phyloP scores from a whole-genome alignment of 805 yeast genomes.

The Lipomyces sp. region DNA sequence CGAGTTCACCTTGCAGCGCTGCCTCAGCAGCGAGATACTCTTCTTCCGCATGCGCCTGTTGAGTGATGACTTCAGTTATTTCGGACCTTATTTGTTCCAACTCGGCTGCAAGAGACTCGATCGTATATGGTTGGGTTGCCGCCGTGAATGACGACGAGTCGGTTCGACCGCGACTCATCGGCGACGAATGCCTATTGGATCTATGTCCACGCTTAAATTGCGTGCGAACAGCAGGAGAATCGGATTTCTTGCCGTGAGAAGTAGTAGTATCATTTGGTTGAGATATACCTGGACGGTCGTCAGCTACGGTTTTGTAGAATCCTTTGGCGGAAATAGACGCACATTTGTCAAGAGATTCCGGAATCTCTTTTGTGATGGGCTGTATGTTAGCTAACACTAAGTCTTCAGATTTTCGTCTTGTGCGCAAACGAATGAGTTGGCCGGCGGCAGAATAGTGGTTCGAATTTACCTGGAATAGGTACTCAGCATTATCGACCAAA shows the following conservation, averaged over 20 bases:
- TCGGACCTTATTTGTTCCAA: constrained; percentile 46
- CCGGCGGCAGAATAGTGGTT: constrained; percentile 38
- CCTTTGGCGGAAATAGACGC: not conserved
- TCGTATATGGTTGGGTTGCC: constrained; percentile 42
- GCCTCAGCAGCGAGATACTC: constrained; percentile 42
- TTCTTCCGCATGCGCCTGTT: constrained; percentile 40
- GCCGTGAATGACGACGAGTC: constrained; percentile 34
- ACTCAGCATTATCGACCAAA: not conserved
- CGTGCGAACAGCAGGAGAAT: constrained; percentile 21
- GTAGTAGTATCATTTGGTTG: not conserved
- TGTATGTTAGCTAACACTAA: constrained; percentile 38
- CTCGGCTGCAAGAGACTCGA: constrained; percentile 46
- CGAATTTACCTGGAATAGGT: constrained; percentile 29
- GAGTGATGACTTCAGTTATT: constrained; percentile 41
- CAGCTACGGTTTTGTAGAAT: not conserved
- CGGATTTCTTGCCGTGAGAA: constrained; percentile 3
- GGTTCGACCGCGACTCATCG: constrained; percentile 18
- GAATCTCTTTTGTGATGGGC: constrained; percentile 27
- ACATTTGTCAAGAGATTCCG: constrained; percentile 6
- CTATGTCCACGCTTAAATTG: constrained; percentile 31
- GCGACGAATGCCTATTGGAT: constrained; percentile 19
- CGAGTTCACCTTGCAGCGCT: constrained; percentile 42
- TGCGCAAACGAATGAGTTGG: constrained; percentile 41
- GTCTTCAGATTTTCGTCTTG: constrained; percentile 40
- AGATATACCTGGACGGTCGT: not conserved